Evolutionary conservation across 208 protist species (phyloP), one percentile per base, ranked within the genome.

Genomic region (Acanthamoeba lenticulata): DNA sequence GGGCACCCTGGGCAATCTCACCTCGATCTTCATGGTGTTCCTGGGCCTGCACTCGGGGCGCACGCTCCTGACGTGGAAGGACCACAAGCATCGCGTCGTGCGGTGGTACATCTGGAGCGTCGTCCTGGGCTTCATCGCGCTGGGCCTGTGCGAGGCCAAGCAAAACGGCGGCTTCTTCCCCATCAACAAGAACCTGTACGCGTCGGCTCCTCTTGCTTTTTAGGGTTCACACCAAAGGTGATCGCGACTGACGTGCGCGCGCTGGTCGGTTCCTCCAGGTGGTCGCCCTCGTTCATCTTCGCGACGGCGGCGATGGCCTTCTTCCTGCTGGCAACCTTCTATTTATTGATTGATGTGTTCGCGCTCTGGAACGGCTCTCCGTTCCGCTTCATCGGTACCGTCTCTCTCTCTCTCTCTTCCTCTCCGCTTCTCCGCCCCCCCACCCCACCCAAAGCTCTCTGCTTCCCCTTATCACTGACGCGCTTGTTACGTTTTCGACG

Each of bases 121-220:
- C 15, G 13, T 94, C 6, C 17, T 86, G 7, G 90, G 94, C 32
- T 69, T 69, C 32, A 36, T 69, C 62, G 95, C 79, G 6, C 83
- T 74, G 19, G 60, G 40, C 0, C 77, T 96, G 7, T 95, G 94
- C 60, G 67, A 67, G 21, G 5, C 79, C 15, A 44, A 52, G 21
- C 81, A 95, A 69, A 92, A 95, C 42, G 91, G 72, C 65, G 94
- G 94, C 21, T 79, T 42, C 42, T 69, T 96, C 27, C 94, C 95
- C 0, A 44, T 95, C 3, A 95, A 94, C 11, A 96, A 96, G 44
- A 96, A 96, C 90, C 42, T 96, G n/a, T 96, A 69, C 60, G 94
- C 90, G 47, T 24, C 34, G 21, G 60, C 49, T 45, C 79, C 79
- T 27, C 60, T 67, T 19, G 67, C 40, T 79, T 19, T 19, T 5